Percentiles rank a stretch among this genome's conserved stretches.
Evolutionary conservation across 2,329 filamentous ascomycete species (phyloP).

Genomic region (Ilyonectria mors-panacis): DNA sequence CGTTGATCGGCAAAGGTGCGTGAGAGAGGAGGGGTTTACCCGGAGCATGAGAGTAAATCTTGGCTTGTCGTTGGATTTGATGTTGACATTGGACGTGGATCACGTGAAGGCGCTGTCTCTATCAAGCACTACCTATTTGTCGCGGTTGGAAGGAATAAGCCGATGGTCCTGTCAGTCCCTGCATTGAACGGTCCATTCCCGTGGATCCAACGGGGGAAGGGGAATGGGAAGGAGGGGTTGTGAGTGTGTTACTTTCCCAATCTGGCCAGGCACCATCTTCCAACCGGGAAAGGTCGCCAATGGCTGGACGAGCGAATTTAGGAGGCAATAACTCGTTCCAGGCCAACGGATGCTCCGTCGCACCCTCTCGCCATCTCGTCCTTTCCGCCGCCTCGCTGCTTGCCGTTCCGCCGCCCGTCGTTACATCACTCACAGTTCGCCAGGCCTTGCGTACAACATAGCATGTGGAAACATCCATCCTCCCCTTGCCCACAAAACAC

Average conservation of each 20-base stretch:
- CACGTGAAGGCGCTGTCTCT: background rate
- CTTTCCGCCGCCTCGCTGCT: constrained; percentile 6
- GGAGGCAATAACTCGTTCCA: constrained; percentile 7
- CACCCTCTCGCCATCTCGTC: background rate
- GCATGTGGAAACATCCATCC: background rate
- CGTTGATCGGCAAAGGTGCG: background rate
- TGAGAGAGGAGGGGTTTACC: background rate
- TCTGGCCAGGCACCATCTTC: constrained; percentile 23
- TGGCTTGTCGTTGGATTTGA: background rate
- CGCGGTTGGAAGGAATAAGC: background rate
- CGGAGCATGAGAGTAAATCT: constrained; percentile 1
- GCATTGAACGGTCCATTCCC: constrained; percentile 6
- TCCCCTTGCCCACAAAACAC: background rate
- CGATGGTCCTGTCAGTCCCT: constrained; percentile 3
- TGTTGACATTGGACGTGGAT: background rate
- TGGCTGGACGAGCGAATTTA: constrained; percentile 24
- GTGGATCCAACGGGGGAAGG: background rate
- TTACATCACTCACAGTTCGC: background rate
- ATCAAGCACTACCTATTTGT: background rate
- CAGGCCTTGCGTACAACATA: background rate
- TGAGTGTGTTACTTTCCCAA: constrained; percentile 14
- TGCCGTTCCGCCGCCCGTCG: constrained; percentile 6
- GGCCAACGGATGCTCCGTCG: constrained; percentile 14
- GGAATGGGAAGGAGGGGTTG: constrained; percentile 2
- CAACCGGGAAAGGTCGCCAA: constrained; percentile 17